phyloP scores from a whole-genome alignment of 1,284 basidiomycete genomes.

The Puccinia polysora region DNA sequence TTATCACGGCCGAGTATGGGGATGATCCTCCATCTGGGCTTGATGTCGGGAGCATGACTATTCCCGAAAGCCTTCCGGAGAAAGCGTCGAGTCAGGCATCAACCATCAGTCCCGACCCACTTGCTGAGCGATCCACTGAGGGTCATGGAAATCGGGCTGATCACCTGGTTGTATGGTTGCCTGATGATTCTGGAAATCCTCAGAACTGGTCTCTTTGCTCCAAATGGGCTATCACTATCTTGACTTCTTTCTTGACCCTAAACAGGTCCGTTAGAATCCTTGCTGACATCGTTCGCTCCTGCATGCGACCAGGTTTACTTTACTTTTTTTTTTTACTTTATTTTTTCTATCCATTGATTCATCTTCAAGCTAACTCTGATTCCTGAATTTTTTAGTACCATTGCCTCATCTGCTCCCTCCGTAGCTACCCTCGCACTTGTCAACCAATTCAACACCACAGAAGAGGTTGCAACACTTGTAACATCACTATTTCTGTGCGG shows the following conservation, averaged over 20 bases:
- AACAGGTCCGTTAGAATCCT: conserved; percentile 57
- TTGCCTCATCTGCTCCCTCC: conserved; percentile 43
- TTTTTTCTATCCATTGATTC: not conserved
- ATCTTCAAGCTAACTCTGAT: too few relatives aligned
- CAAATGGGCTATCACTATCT: conserved; percentile 58
- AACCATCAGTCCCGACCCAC: not conserved
- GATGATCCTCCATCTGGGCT: not conserved
- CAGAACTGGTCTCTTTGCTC: conserved; percentile 60
- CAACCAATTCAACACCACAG: not conserved
- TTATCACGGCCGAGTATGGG: not conserved
- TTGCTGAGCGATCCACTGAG: not conserved
- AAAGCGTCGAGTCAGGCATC: not conserved
- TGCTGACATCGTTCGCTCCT: conserved; percentile 56
- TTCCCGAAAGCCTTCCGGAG: not conserved
- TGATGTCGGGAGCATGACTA: not conserved
- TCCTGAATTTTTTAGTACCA: conserved; percentile 12
- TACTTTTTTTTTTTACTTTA: too few relatives aligned
- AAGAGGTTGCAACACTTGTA: conserved; percentile 22
- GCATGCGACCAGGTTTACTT: not conserved
- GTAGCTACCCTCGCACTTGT: conserved; percentile 13
- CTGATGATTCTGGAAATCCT: conserved; percentile 61
- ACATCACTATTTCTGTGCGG: conserved; percentile 33
- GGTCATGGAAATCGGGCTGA: conserved; percentile 1
- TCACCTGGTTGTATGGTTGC: conserved; percentile 30
- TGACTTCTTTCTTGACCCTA: conserved; percentile 58